Evolutionary conservation across 2,329 filamentous ascomycete genomes (phyloP).

Genomic region (Triangularia verruculosa): DNA sequence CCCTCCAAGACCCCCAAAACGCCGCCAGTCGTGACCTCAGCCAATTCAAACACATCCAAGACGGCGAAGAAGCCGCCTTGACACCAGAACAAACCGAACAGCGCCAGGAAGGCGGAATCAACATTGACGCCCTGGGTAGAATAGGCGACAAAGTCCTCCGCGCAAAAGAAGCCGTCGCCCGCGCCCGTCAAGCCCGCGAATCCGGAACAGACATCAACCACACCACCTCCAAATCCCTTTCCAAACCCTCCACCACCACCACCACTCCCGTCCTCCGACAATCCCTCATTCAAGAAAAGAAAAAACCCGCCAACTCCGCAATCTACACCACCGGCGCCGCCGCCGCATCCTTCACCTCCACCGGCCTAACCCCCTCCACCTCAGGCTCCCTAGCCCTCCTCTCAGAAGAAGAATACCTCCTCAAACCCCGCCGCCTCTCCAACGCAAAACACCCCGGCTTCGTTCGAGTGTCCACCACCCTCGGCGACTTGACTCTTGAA

Average conservation of each 20-base stretch:
- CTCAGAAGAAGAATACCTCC: conserved; percentile 94
- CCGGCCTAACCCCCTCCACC: conserved; percentile 87
- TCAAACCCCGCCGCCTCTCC: conserved; percentile 85
- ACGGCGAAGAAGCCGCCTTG: conserved; percentile 67
- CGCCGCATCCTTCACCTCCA: conserved; percentile 92
- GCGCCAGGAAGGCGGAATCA: conserved; percentile 66
- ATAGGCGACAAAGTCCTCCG: conserved; percentile 78
- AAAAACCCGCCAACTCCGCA: conserved; percentile 77
- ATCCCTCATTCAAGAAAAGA: conserved; percentile 55
- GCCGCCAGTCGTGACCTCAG: conserved; percentile 77
- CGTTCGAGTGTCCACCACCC: conserved; percentile 80
- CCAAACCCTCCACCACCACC: conserved; percentile 6
- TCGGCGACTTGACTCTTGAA: conserved; percentile 83
- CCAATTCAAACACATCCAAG: conserved; percentile 83
- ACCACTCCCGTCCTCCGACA: conserved; percentile 27
- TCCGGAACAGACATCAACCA: conserved; percentile 58
- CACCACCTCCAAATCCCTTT: conserved; percentile 44
- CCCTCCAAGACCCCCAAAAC: conserved; percentile 92
- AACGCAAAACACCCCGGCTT: conserved; percentile 67
- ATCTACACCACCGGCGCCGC: conserved; percentile 86
- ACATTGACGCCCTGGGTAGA: conserved; percentile 74
- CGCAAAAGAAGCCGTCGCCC: conserved; percentile 91
- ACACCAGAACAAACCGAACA: conserved; percentile 70
- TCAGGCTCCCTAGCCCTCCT: conserved; percentile 81
- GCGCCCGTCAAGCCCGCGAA: conserved; percentile 72